These are phyloP conservation scores for Cercospora sojina DNA, from an alignment of 2,329 filamentous ascomycete species.

Conservation along the genomic window DNA sequence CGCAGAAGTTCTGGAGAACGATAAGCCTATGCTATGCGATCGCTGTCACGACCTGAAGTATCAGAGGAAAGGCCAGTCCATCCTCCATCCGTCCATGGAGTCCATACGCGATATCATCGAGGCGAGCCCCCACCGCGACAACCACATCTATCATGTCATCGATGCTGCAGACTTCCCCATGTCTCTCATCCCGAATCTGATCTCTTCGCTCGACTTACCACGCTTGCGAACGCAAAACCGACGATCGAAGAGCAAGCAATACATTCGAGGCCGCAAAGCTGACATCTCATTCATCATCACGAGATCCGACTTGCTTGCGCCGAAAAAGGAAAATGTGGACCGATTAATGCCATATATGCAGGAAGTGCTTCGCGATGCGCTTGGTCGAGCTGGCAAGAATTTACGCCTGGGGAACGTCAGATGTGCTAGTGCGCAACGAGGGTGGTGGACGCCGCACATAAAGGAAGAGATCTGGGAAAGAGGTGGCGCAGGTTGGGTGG, in stretches of 20 bases:
- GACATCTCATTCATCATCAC: conserved; percentile 92
- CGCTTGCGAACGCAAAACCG: conserved; percentile 78
- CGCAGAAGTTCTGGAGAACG: neutral
- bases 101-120: conserved; percentile 80
- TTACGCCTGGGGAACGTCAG: conserved; percentile 84
- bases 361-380: conserved; percentile 70
- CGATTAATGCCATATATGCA: conserved; percentile 80
- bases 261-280: conserved; percentile 64
- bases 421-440: conserved; percentile 79
- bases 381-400: conserved; percentile 66
- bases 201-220: conserved; percentile 67
- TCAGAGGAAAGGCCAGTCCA: conserved; percentile 68
- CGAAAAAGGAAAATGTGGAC: conserved; percentile 80
- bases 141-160: conserved; percentile 92
- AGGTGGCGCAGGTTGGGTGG: conserved; percentile 88
- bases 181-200: conserved; percentile 78
- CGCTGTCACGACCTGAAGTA: conserved; percentile 82
- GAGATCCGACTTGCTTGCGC: conserved; percentile 79
- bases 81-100: conserved; percentile 76
- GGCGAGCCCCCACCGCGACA: conserved; percentile 84
- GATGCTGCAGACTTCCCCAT: conserved; percentile 97
- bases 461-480: conserved; percentile 82
- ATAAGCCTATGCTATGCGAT: conserved; percentile 61
- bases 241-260: conserved; percentile 67
- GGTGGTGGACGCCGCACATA: conserved; percentile 87